Percentiles rank a stretch among this genome's conserved stretches.
Evolutionary conservation across 768 basidiomycete species (phyloP).

Genomic region (Phlebiopsis flavidoalba): DNA sequence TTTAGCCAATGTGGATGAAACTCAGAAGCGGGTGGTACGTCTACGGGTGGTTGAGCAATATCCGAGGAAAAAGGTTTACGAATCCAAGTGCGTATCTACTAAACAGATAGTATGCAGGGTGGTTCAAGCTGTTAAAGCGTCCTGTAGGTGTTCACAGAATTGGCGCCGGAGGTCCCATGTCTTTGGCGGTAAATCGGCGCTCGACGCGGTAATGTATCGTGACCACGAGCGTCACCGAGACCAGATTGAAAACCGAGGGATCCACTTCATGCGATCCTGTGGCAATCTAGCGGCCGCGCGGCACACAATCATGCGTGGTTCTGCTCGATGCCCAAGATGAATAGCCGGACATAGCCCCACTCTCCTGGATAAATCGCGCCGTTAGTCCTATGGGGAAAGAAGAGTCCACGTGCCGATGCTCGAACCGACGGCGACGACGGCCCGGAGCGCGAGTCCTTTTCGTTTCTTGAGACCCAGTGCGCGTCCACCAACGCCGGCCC

Average conservation of each 20-base stretch:
- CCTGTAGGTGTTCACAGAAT: slow-evolving; percentile 57
- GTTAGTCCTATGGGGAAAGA: slow-evolving; percentile 64
- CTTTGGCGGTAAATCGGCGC: slow-evolving; percentile 49
- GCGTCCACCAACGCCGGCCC: slow-evolving; percentile 53
- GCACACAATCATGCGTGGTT: background rate
- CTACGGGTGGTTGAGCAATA: too few relatives aligned
- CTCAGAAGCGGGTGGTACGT: too few relatives aligned
- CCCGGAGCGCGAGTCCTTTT: slow-evolving; percentile 54
- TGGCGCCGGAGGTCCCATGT: slow-evolving; percentile 52
- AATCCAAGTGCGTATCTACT: too few relatives aligned
- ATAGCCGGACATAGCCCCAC: slow-evolving; percentile 41
- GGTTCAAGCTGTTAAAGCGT: too few relatives aligned
- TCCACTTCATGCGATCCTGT: slow-evolving; percentile 75
- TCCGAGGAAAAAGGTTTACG: too few relatives aligned
- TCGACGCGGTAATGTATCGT: slow-evolving; percentile 43
- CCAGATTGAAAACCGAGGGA: slow-evolving; percentile 62
- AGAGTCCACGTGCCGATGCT: slow-evolving; percentile 64
- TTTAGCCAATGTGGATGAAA: too few relatives aligned
- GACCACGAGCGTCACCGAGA: slow-evolving; percentile 42
- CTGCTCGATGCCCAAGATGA: background rate
- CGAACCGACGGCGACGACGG: slow-evolving; percentile 56
- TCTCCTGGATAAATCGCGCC: slow-evolving; percentile 46
- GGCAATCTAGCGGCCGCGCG: slow-evolving; percentile 50
- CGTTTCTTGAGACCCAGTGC: slow-evolving; percentile 71
- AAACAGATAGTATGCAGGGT: too few relatives aligned